phyloP scores from a whole-genome alignment of 768 basidiomycete species.

The Tricholomella constricta region DNA sequence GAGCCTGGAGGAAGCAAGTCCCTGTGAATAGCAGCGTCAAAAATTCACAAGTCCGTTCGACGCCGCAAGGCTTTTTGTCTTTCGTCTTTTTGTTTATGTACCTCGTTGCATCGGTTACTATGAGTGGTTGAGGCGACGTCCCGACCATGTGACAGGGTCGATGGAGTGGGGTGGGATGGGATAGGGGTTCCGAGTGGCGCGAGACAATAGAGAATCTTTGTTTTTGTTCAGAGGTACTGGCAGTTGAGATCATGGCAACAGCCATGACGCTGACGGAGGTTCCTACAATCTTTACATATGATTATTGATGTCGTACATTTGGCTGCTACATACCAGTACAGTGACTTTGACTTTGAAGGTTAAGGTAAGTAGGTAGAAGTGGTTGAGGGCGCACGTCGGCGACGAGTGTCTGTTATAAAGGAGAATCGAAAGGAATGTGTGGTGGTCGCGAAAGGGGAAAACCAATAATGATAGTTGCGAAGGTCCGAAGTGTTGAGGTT shows the following conservation, averaged over 20 bases:
- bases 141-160: neutral
- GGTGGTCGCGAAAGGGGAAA: conserved; percentile 8
- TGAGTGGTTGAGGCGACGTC: neutral
- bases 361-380: no score
- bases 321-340: neutral
- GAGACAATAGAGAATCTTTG: neutral
- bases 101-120: neutral
- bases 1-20: neutral
- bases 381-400: neutral
- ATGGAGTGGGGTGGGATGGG: neutral
- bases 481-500: neutral
- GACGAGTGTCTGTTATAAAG: conserved; percentile 7
- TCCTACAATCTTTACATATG: neutral
- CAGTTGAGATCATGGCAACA: neutral
- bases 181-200: neutral
- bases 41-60: no score
- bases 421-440: conserved; percentile 3
- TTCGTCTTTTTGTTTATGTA: neutral
- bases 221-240: neutral
- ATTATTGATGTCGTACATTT: neutral
- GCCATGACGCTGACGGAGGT: neutral
- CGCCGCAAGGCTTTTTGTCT: neutral
- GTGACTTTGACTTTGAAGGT: neutral
- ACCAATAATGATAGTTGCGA: conserved; percentile 24
- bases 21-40: no score